Percentiles rank a stretch among this genome's conserved stretches.
phyloP scores from a whole-genome alignment of 495 filamentous ascomycete genomes.

The Evernia prunastri region DNA sequence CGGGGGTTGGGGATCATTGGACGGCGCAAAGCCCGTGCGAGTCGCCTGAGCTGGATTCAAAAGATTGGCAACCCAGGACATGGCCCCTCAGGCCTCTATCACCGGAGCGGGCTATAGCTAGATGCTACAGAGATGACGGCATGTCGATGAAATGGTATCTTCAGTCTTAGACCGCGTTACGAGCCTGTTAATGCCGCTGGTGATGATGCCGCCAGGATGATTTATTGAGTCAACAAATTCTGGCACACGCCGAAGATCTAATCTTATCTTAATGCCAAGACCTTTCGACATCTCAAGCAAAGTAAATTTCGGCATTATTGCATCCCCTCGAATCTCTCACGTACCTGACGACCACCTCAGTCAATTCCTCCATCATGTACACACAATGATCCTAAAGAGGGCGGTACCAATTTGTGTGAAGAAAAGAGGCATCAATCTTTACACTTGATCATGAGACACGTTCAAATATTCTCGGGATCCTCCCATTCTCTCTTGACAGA shows the following conservation, averaged over 20 bases:
- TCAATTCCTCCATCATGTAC: not conserved
- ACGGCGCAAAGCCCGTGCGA: slow-evolving; percentile 5
- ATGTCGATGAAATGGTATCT: not conserved
- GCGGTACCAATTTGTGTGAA: not conserved
- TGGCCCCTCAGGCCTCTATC: slow-evolving; percentile 14
- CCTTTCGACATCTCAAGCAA: not conserved
- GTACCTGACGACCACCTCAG: too few relatives aligned
- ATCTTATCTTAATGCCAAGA: slow-evolving; percentile 4
- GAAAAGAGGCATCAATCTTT: not conserved
- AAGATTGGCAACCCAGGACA: slow-evolving; percentile 25
- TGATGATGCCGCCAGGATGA: too few relatives aligned
- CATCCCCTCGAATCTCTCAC: too few relatives aligned
- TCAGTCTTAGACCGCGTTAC: not conserved
- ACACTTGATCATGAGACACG: slow-evolving; percentile 50
- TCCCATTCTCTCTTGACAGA: slow-evolving; percentile 65
- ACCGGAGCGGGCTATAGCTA: not conserved
- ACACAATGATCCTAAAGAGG: not conserved
- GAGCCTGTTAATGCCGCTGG: not conserved
- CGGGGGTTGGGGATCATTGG: not conserved
- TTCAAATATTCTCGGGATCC: slow-evolving; percentile 65
- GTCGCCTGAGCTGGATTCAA: slow-evolving; percentile 11
- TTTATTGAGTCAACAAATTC: not conserved
- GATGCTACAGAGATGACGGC: not conserved
- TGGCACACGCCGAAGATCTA: not conserved
- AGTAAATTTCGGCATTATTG: too few relatives aligned